phyloP scores from a whole-genome alignment of 2,329 filamentous ascomycete genomes.

The Pochonia chlamydosporia region DNA sequence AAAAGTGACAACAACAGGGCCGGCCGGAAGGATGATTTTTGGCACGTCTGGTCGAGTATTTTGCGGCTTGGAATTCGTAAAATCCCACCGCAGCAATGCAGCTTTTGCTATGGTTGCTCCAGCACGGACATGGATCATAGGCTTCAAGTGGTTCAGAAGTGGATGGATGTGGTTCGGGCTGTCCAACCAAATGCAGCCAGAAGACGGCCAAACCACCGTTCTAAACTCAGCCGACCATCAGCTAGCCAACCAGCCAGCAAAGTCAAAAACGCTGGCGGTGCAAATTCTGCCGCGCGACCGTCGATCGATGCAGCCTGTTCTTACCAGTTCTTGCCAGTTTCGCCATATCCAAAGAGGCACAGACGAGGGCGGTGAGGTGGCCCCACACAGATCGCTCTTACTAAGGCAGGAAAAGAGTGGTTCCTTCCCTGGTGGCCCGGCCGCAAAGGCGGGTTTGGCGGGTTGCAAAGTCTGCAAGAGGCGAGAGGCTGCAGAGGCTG shows the following conservation, averaged over 20 bases:
- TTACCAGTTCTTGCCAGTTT: too few relatives aligned
- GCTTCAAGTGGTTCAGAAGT: not conserved
- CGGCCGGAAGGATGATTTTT: conserved; percentile 2
- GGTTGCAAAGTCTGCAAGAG: not conserved
- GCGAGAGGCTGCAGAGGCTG: too few relatives aligned
- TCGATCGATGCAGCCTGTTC: not conserved
- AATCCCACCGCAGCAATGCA: not conserved
- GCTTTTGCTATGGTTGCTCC: not conserved
- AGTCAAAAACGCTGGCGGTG: conserved; percentile 6
- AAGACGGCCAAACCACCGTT: not conserved
- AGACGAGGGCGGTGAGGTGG: not conserved
- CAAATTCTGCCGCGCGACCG: conserved; percentile 11
- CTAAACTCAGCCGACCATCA: not conserved
- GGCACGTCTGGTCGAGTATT: not conserved
- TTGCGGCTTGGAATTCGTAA: not conserved
- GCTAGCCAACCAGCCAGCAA: conserved; percentile 5
- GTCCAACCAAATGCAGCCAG: not conserved
- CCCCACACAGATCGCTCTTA: not conserved
- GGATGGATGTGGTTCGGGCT: not conserved
- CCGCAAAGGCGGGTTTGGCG: too few relatives aligned
- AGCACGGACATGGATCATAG: not conserved
- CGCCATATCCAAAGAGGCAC: not conserved
- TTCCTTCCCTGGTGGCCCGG: too few relatives aligned
- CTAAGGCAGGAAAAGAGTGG: not conserved
- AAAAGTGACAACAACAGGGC: not conserved